These are phyloP conservation scores for Neurospora sp. DNA, from an alignment of 495 filamentous ascomycete genomes.

Conservation along the genomic window DNA sequence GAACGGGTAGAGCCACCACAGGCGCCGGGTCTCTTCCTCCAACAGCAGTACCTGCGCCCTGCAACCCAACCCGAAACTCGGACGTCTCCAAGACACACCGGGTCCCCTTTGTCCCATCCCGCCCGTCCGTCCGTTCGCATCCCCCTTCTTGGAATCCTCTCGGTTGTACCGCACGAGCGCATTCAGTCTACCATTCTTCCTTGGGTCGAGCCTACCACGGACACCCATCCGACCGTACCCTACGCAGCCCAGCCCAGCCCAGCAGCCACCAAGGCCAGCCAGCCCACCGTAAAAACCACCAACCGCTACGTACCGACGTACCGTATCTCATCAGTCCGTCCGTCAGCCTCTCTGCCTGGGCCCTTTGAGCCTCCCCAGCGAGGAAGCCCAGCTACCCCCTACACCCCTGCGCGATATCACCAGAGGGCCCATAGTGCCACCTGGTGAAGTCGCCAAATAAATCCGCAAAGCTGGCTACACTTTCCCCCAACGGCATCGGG, in stretches of 20 bases:
- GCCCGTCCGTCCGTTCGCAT: neutral
- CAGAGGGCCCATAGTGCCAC: slow-evolving; percentile 5
- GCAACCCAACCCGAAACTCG: neutral
- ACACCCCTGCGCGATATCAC: neutral
- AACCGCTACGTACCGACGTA: neutral
- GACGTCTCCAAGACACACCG: neutral
- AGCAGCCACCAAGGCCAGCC: neutral
- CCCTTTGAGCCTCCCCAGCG: neutral
- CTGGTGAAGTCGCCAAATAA: slow-evolving; percentile 4
- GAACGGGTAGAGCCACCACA: neutral
- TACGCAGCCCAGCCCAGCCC: neutral
- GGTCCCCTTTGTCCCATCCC: neutral
- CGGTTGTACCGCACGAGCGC: neutral
- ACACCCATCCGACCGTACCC: neutral
- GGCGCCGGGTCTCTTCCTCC: neutral
- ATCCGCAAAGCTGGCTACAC: slow-evolving; percentile 28
- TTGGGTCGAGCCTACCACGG: neutral
- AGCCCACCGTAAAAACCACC: neutral
- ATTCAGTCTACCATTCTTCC: neutral
- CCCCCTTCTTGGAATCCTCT: neutral
- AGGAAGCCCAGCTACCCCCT: neutral
- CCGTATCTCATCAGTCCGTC: neutral
- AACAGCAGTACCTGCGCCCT: neutral
- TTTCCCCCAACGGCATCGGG: slow-evolving; percentile 23
- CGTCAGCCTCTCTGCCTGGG: neutral